Base-by-base conservation (phyloP, 495 filamentous ascomycete genomes). In the Aspergillus ostianus region DNA sequence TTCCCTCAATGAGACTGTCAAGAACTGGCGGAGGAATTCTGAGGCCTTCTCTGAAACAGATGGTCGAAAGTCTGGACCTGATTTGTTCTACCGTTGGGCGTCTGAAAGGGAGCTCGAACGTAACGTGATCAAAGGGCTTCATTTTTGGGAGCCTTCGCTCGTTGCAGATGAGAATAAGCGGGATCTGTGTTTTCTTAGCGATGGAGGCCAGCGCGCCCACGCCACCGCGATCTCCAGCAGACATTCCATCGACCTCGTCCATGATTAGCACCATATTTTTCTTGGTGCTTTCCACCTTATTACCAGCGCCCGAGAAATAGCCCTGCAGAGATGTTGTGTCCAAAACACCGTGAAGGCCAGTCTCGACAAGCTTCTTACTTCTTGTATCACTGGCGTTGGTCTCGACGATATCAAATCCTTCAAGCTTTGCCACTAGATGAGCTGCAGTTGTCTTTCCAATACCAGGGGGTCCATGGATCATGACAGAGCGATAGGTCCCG, bases 231-330 rank as follows among this genome's bases (percentile, higher is more conserved):
- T 99, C 94, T 65, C 94, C 94, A 47, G 92, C 92, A 50, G 93
- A 97, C 94, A 99, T 99, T 36, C 94, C 94, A 67, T 99, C 94
- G 6, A 99, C 94, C 73, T 99, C 94, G 65, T 99, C 94, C 95
- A 99, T 97, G 77, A 99, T 89, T 13, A 99, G 78, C 9, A 97
- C 90, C 26, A 97, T 84, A 59, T 96, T 96, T 77, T 93, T 93
- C 74, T 93, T 98, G 20, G 79, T 80, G 29, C 77, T 76, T 55
- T 97, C 87, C 5, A 96, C 86, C 58, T 89, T 84, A 75, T 92
- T 88, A 45, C 87, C 89, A 48, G 90, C 86, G 17, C 84, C 88
- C n/a, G 92, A 88, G 68, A 97, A 98, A 76, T 90, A 98, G 9
- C 94, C 94, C 61, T 91, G 83, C 23, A 99, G 74, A 7, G 93